Base-by-base conservation (phyloP, 148 eudicot genomes). In the Dianthus caryophyllus region DNA sequence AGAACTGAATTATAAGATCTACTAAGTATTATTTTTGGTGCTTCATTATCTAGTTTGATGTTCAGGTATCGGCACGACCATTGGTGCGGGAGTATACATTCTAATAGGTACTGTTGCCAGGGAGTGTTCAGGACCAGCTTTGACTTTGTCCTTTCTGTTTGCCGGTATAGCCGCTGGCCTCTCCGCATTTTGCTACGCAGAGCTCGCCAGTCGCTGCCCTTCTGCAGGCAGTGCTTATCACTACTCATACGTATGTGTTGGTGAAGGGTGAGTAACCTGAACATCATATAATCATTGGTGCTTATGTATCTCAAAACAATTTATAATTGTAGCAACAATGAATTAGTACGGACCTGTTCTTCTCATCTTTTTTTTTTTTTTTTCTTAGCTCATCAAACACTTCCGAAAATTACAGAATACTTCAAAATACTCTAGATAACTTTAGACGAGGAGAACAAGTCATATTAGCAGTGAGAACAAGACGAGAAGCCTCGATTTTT, bases 201-300 rank as follows among this genome's bases (percentile, higher is more conserved):
- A 89, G 80, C 87, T 89, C 18, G 89, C 96, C 48, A 87, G 96
- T 78, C 91, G 95, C n/a, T 90, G 91, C 75, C 97, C 97, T 67
- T 90, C 94, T 7, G 97, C 97, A 31, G 97, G 96, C 49, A 89
- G 96, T 75, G 92, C 96, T 70, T 89, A 89, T 80, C 96, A 89
- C 66, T 89, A 89, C 73, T 75, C 96, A 5, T 89, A 89, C 73
- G 85, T 89, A 31, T 89, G 96, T 50, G 85, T 82, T 39, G 96
- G 96, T 30, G 96, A 89, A 83, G 90, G 96, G 96, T 89, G 75
- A 79, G 64, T 68, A 48, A 36, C 68, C 33, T 30, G 15, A 60
- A 21, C 33, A 57, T 64, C 12, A 1, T 65, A 21, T 60, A 14
- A 51, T 55, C 62, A 18, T 64, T 29, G 22, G 11, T 0, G 29